Percentiles rank a stretch among this genome's conserved stretches.
Conservation (phyloP, 495 filamentous ascomycete species). For the Aspergillus baeticus region DNA sequence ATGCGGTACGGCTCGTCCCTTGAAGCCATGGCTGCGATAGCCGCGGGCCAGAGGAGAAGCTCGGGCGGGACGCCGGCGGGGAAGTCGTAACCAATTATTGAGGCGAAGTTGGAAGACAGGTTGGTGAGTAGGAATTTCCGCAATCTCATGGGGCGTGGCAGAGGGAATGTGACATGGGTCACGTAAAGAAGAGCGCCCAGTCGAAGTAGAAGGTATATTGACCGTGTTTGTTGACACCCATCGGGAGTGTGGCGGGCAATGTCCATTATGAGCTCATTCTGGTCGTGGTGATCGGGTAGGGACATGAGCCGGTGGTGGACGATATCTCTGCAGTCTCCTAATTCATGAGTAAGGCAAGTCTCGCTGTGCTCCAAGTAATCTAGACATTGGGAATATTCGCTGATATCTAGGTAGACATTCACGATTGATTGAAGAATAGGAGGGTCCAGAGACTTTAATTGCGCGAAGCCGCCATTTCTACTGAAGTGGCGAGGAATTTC, state of each 20-base stretch:
- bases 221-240: not conserved
- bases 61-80: not conserved
- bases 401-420: not conserved
- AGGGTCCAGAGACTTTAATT: not conserved
- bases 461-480: not conserved
- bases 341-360: not conserved
- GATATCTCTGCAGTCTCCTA: not conserved
- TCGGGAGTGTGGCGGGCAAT: not conserved
- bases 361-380: not conserved
- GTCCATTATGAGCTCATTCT: conserved; percentile 2
- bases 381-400: not conserved
- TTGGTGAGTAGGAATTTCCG: not conserved
- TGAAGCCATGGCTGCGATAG: not conserved
- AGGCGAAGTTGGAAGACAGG: not conserved
- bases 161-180: conserved; percentile 1
- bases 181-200: not conserved
- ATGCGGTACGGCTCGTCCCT: conserved; percentile 1
- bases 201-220: not conserved
- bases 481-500: not conserved
- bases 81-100: not conserved
- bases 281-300: not conserved
- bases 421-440: not conserved
- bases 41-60: not conserved
- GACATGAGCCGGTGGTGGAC: conserved; percentile 4
- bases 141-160: not conserved